Evolutionary conservation across 495 filamentous ascomycete genomes (phyloP), one percentile per base, ranked within the genome.

Genomic region (Hypoxylon cercidicola): DNA sequence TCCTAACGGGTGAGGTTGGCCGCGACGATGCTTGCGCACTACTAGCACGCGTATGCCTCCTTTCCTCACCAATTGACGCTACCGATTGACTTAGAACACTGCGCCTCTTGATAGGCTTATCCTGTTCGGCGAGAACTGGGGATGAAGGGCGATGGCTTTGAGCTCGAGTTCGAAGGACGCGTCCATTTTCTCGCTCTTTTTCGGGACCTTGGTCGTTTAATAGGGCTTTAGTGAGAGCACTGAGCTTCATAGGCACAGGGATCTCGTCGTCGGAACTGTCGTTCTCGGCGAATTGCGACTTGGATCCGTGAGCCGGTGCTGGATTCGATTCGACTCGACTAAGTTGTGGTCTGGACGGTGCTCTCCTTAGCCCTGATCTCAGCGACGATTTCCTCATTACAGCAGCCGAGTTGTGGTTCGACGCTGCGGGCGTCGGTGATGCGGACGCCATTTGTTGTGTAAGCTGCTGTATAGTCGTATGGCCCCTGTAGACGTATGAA

Each of bases 241-340:
- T 93, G 68, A 92, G 87, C 73, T 90, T 91, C 75, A 91, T 90
- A 59, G 89, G 89, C 20, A 87, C 80, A 18, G 84, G 85, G 7
- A 84, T 80, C 63, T 89, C 87, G 57, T 92, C 90, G 68, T 93
- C 90, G 15, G 90, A 92, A 77, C 89, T 93, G 68, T 93, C 90
- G 50, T 77, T 71, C 30, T 68, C 60, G 3, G 72, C 70, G 64
- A 72, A 69, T 23, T 74, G 72, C 28, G 75, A 54, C 25, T 65
- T 69, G 34, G 70, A 65, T 25, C 69, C 55, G 23, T 66, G 52
- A 25, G 65, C 30, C 0, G 60, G 50, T 9, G 59, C 60, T 10
- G 77, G 75, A 52, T 78, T 77, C 15, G 76, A 76, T 57, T 79
- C 78, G 68, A 68, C 68, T 45, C 78, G 73, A 25, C 60, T 60